A percentile compares a stretch with the other conserved stretches of the same genome.
phyloP scores from a whole-genome alignment of 2,329 filamentous ascomycete species.

The Beauveria varroae region DNA sequence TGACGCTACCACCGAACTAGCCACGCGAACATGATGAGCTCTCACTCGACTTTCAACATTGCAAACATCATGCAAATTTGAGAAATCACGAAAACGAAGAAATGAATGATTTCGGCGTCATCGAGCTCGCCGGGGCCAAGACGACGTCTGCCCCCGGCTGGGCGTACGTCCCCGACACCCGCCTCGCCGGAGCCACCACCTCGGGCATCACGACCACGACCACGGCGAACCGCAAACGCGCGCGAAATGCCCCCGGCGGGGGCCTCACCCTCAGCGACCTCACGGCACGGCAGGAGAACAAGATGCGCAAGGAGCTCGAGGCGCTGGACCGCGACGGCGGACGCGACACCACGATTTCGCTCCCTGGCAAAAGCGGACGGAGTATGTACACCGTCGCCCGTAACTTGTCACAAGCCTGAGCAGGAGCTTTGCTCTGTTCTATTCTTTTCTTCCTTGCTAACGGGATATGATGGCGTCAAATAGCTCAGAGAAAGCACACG shows the following conservation, averaged over 20 bases:
- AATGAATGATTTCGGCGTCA: slow-evolving; percentile 68
- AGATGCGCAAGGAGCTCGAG: slow-evolving; percentile 72
- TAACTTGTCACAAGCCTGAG: no score
- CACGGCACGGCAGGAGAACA: slow-evolving; percentile 74
- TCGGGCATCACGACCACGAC: slow-evolving; percentile 38
- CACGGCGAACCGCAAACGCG: slow-evolving; percentile 61
- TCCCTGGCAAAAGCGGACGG: slow-evolving; percentile 48
- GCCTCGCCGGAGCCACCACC: slow-evolving; percentile 31
- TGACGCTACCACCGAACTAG: no score
- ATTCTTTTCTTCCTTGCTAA: slow-evolving; percentile 6
- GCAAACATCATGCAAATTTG: neutral
- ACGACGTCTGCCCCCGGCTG: slow-evolving; percentile 73
- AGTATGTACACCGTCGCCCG: slow-evolving; percentile 20
- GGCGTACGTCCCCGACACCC: slow-evolving; percentile 81
- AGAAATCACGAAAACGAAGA: slow-evolving; percentile 1
- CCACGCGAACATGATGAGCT: no score
- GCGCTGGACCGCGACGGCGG: slow-evolving; percentile 76
- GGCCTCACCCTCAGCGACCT: slow-evolving; percentile 53
- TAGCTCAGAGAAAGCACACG: slow-evolving; percentile 51
- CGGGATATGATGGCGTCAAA: neutral
- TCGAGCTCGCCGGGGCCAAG: slow-evolving; percentile 68
- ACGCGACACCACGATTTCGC: slow-evolving; percentile 61
- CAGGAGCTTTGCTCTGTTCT: no score
- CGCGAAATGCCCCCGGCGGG: slow-evolving; percentile 47
- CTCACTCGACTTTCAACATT: no score